phyloP scores from a whole-genome alignment of 805 yeast genomes.

The Osmozyma mogii region DNA sequence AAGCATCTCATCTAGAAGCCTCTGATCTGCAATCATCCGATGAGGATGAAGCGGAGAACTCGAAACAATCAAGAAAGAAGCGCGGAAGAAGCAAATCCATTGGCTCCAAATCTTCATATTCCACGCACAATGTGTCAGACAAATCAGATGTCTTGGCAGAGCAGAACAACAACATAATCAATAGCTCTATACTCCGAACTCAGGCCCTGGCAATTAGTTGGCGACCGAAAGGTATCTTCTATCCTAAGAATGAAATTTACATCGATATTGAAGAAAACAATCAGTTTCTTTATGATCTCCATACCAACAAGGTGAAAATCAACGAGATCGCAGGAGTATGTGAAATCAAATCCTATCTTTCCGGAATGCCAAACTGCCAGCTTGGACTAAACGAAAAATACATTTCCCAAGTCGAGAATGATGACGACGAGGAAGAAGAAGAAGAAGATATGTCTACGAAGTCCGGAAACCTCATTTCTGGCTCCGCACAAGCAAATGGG shows the following conservation, averaged over 20 bases:
- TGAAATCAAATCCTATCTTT: slow-evolving; percentile 29
- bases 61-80: not conserved
- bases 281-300: slow-evolving; percentile 30
- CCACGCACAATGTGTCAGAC: slow-evolving; percentile 33
- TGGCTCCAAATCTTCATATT: too few relatives aligned
- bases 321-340: slow-evolving; percentile 31
- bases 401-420: slow-evolving; percentile 26
- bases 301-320: slow-evolving; percentile 15
- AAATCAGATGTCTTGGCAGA: slow-evolving; percentile 22
- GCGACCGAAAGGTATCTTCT: slow-evolving; percentile 39
- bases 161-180: slow-evolving; percentile 28
- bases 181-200: slow-evolving; percentile 67
- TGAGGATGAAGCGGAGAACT: slow-evolving; percentile 4
- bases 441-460: too few relatives aligned
- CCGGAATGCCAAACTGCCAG: slow-evolving; percentile 38
- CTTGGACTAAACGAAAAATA: slow-evolving; percentile 33
- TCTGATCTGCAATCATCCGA: slow-evolving; percentile 7
- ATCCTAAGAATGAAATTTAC: slow-evolving; percentile 36
- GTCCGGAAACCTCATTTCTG: too few relatives aligned
- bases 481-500: too few relatives aligned
- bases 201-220: slow-evolving; percentile 51
- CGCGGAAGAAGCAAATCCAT: too few relatives aligned
- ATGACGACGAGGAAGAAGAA: slow-evolving; percentile 8
- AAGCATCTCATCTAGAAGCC: slow-evolving; percentile 4
- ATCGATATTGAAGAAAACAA: slow-evolving; percentile 33